Evolutionary conservation across 805 yeast species (phyloP).

Genomic region (Myxozyma geophila): DNA sequence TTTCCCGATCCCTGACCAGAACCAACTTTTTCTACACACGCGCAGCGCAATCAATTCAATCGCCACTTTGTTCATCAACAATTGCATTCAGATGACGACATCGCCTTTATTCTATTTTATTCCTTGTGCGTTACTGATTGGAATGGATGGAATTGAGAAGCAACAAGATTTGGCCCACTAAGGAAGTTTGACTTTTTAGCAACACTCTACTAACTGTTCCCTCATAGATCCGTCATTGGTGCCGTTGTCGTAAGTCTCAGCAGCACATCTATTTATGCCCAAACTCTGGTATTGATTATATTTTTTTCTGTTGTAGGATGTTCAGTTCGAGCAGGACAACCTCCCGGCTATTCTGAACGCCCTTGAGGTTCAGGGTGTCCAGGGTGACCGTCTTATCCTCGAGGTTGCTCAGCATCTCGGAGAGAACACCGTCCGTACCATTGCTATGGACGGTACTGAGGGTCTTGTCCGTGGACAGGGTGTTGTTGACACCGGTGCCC

Average conservation of each 20-base stretch:
- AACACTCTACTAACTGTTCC: neutral
- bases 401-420: slow-evolving; percentile 99
- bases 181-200: neutral
- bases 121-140: neutral
- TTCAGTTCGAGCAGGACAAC: slow-evolving; percentile 96
- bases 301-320: slow-evolving; percentile 51
- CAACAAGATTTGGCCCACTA: neutral
- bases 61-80: too few relatives aligned
- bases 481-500: slow-evolving; percentile 95
- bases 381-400: slow-evolving; percentile 79
- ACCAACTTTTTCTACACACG: too few relatives aligned
- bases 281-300: neutral
- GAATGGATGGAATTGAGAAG: neutral
- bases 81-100: neutral
- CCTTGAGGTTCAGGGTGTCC: slow-evolving; percentile 78
- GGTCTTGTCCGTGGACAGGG: slow-evolving; percentile 97
- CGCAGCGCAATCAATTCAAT: neutral
- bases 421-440: slow-evolving; percentile 99
- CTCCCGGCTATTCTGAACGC: slow-evolving; percentile 98
- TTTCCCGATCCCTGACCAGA: too few relatives aligned
- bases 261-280: neutral
- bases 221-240: slow-evolving; percentile 89
- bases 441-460: slow-evolving; percentile 99
- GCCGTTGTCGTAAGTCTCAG: slow-evolving; percentile 70
- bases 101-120: neutral